Conservation (phyloP, 192 early-diverging fungal genomes). For the Podila epigama region DNA sequence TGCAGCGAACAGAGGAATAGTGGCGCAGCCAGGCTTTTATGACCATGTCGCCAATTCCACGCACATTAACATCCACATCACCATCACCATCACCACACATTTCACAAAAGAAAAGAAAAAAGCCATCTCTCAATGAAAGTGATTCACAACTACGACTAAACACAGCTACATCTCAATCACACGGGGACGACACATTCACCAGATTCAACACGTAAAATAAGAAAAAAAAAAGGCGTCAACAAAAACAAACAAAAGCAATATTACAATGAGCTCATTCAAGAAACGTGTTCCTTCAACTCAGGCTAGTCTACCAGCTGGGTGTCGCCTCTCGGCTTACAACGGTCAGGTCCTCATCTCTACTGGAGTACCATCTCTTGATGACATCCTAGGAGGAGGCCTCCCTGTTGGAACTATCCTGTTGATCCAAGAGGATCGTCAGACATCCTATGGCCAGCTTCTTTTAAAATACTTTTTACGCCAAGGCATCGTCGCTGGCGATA, state of each 20-base stretch:
- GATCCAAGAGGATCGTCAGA: conserved; percentile 81
- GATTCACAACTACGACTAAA: not conserved
- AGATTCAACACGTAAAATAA: too few species aligned
- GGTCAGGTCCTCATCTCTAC: conserved; percentile 81
- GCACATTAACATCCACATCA: too few species aligned
- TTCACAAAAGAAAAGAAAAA: too few species aligned
- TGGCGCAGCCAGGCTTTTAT: conserved; percentile 1
- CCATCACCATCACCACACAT: too few species aligned
- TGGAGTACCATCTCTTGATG: conserved; percentile 86
- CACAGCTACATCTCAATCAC: not conserved
- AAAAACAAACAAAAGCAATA: too few species aligned
- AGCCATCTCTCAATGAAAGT: not conserved
- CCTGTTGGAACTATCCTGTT: conserved; percentile 83
- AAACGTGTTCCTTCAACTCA: conserved; percentile 65
- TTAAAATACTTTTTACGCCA: conserved; percentile 88
- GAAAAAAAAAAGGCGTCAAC: not conserved
- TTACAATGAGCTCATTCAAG: conserved; percentile 59
- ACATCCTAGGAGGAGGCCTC: conserved; percentile 86
- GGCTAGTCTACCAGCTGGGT: conserved; percentile 70
- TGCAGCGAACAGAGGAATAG: not conserved
- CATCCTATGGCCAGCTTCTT: conserved; percentile 81
- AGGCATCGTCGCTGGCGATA: conserved; percentile 79
- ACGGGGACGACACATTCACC: too few species aligned
- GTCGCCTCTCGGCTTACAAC: conserved; percentile 79
- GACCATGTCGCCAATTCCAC: too few species aligned